These are phyloP conservation scores for Tieghemiomyces parasiticus DNA, from an alignment of 192 early-diverging fungal genomes.

Conservation along the genomic window DNA sequence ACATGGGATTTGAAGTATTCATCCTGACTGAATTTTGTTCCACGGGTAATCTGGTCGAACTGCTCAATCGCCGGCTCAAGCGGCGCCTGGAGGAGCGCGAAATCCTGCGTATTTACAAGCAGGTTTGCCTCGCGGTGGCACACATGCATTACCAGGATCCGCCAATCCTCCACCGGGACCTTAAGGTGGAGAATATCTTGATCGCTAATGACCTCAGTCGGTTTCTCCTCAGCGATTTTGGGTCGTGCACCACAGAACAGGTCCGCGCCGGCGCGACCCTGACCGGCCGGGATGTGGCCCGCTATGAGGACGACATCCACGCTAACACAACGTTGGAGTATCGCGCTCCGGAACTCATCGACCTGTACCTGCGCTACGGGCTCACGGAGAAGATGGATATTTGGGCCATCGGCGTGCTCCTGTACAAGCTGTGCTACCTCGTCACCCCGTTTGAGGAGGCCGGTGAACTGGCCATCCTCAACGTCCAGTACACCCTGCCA, in stretches of 20 bases:
- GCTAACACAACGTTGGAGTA: conserved; percentile 88
- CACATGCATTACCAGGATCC: conserved; percentile 76
- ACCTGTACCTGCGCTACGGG: conserved; percentile 70
- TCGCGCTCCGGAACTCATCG: conserved; percentile 88
- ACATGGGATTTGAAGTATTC: conserved; percentile 52
- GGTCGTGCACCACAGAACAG: conserved; percentile 55
- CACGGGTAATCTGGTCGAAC: conserved; percentile 53
- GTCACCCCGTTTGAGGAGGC: conserved; percentile 89
- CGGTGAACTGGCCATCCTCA: conserved; percentile 76
- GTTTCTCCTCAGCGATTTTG: conserved; percentile 95
- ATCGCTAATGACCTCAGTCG: conserved; percentile 33
- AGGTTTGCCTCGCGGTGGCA: conserved; percentile 75
- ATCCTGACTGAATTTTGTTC: conserved; percentile 91
- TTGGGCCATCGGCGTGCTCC: conserved; percentile 80
- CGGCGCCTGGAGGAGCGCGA: conserved; percentile 64
- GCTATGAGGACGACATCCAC: conserved; percentile 80
- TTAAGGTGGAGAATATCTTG: conserved; percentile 76
- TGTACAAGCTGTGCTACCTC: conserved; percentile 94
- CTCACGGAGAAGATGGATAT: conserved; percentile 73
- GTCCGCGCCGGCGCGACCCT: conserved; percentile 31
- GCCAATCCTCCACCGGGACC: conserved; percentile 74
- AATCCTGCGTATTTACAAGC: conserved; percentile 76
- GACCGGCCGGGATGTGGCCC: conserved; percentile 48
- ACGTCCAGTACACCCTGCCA: conserved; percentile 71
- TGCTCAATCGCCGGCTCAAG: conserved; percentile 69